Conservation (phyloP, 2,329 filamentous ascomycete genomes). For the Aspergillus awamori region DNA sequence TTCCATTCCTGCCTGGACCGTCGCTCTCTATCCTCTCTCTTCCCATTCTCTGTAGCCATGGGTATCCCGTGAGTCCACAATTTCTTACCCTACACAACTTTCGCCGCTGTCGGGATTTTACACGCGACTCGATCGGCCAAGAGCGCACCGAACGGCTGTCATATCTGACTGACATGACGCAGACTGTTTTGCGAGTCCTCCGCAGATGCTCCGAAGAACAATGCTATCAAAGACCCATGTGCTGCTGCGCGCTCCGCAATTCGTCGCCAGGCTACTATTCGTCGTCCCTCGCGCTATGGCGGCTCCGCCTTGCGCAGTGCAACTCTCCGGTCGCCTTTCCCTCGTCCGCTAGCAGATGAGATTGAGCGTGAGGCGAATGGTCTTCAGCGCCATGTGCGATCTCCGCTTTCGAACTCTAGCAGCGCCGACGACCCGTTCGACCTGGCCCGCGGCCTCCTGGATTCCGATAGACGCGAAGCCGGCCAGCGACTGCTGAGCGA, state of each 20-base stretch:
- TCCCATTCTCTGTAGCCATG: conserved; percentile 31
- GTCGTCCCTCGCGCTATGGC: conserved; percentile 33
- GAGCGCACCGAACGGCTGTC: conserved; percentile 15
- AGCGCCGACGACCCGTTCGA: conserved; percentile 35
- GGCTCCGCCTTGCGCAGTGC: conserved; percentile 31
- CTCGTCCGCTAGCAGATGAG: conserved; percentile 33
- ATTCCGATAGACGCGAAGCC: conserved; percentile 36
- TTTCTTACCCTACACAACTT: conserved; percentile 5
- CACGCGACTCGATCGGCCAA: conserved; percentile 20
- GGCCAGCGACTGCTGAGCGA: conserved; percentile 40
- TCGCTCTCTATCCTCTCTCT: conserved; percentile 10
- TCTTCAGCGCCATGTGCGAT: conserved; percentile 27
- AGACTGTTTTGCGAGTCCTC: conserved; percentile 60
- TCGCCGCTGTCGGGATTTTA: conserved; percentile 13
- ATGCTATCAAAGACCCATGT: conserved; percentile 56
- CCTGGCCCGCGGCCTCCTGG: conserved; percentile 23
- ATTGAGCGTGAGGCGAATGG: conserved; percentile 34
- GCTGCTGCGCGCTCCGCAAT: conserved; percentile 60
- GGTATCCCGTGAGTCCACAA: conserved; percentile 44
- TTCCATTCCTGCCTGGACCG: conserved; percentile 8
- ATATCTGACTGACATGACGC: conserved; percentile 30
- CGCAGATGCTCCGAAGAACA: conserved; percentile 44
- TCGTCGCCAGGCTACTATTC: conserved; percentile 53
- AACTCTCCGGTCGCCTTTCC: conserved; percentile 34
- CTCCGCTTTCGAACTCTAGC: conserved; percentile 30